phyloP scores from a whole-genome alignment of 805 yeast genomes.

The Cyberlindnera mrakii region DNA sequence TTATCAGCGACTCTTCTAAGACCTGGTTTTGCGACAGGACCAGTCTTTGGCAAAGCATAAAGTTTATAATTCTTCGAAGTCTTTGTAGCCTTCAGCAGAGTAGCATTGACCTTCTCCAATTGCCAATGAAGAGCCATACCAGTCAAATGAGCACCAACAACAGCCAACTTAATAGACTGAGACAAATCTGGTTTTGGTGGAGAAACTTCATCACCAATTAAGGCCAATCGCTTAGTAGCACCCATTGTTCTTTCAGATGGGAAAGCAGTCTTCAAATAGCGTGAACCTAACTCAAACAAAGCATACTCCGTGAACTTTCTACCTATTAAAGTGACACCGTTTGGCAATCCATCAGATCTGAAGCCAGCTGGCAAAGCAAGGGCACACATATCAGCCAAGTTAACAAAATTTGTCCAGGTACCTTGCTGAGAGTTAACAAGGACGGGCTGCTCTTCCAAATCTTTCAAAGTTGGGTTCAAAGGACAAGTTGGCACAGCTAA shows the following conservation, averaged over 20 bases:
- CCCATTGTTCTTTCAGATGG: slow-evolving; percentile 56
- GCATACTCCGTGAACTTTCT: slow-evolving; percentile 85
- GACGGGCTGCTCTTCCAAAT: slow-evolving; percentile 73
- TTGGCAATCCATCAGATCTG: slow-evolving; percentile 81
- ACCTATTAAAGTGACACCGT: slow-evolving; percentile 83
- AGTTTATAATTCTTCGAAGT: slow-evolving; percentile 70
- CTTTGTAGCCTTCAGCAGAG: slow-evolving; percentile 54
- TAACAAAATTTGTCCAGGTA: slow-evolving; percentile 96
- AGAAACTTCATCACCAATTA: slow-evolving; percentile 39
- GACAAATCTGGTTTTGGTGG: slow-evolving; percentile 36
- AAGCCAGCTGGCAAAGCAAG: slow-evolving; percentile 89
- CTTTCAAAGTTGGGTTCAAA: slow-evolving; percentile 74
- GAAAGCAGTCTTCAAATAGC: slow-evolving; percentile 48
- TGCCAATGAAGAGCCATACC: slow-evolving; percentile 95
- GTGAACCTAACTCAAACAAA: slow-evolving; percentile 72
- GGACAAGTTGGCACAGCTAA: slow-evolving; percentile 93
- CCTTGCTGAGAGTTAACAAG: slow-evolving; percentile 86
- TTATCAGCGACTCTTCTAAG: slow-evolving; percentile 46
- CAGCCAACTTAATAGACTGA: slow-evolving; percentile 55
- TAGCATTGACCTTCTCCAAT: slow-evolving; percentile 75
- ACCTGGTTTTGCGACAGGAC: slow-evolving; percentile 89
- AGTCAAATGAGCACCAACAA: slow-evolving; percentile 91
- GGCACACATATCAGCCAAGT: slow-evolving; percentile 89
- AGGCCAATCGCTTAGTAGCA: slow-evolving; percentile 29
- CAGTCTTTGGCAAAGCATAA: slow-evolving; percentile 76